These are phyloP conservation scores for Penicillium sp. DNA, from an alignment of 2,329 filamentous ascomycete genomes.

Conservation along the genomic window DNA sequence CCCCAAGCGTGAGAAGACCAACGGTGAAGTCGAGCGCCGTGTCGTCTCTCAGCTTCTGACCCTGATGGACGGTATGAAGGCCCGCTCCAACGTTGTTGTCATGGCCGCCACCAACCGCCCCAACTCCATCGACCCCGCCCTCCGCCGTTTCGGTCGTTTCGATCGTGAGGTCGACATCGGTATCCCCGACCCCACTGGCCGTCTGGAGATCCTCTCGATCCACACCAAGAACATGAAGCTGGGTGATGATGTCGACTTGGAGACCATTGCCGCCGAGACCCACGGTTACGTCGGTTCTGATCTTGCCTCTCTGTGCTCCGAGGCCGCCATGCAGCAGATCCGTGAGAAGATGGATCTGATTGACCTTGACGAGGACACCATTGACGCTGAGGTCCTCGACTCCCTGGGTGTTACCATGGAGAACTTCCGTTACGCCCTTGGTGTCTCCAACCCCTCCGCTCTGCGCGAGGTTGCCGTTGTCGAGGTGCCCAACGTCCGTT, in stretches of 20 bases:
- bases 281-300: slow-evolving; percentile 99
- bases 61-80: slow-evolving; percentile 99
- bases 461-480: slow-evolving; percentile 98
- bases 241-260: slow-evolving; percentile 87
- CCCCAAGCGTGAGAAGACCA: slow-evolving; percentile 99
- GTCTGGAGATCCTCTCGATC: slow-evolving; percentile 96
- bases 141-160: slow-evolving; percentile 96
- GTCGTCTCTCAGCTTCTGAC: slow-evolving; percentile 94
- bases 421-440: slow-evolving; percentile 98
- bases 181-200: slow-evolving; percentile 92
- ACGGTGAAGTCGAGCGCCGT: slow-evolving; percentile 95
- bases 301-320: slow-evolving; percentile 94
- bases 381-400: slow-evolving; percentile 95
- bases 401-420: slow-evolving; percentile 98
- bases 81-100: slow-evolving; percentile 93
- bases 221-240: slow-evolving; percentile 99
- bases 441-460: slow-evolving; percentile 95
- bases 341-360: slow-evolving; percentile 99
- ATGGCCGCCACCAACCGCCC: slow-evolving; percentile 99
- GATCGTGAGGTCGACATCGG: slow-evolving; percentile 98
- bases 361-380: slow-evolving; percentile 96
- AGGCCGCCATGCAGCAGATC: slow-evolving; percentile 99
- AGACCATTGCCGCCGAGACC: slow-evolving; percentile 92
- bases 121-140: slow-evolving; percentile 95
- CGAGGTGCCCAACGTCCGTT: slow-evolving; percentile 97